Percentiles rank a stretch among this genome's conserved stretches.
These are phyloP conservation scores for Trifolium fragiferum DNA, from an alignment of 306 rosid species.

Conservation along the genomic window DNA sequence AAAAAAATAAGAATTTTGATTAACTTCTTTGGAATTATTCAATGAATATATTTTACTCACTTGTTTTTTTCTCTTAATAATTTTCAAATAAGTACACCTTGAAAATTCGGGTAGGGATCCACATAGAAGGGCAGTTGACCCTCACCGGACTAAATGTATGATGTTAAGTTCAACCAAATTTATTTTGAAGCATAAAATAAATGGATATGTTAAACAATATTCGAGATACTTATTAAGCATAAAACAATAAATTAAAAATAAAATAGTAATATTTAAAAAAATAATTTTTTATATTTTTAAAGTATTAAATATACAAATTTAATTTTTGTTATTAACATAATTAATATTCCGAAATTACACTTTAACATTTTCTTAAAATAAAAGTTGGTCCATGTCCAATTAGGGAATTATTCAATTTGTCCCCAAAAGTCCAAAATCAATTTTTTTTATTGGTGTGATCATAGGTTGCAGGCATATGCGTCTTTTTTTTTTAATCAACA, in stretches of 20 bases:
- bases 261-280: too few species aligned
- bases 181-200: not conserved
- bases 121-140: not conserved
- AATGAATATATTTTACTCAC: not conserved
- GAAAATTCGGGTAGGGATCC: not conserved
- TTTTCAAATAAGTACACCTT: not conserved
- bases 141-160: not conserved
- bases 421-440: not conserved
- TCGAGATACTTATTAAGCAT: too few species aligned
- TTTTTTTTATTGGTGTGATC: not conserved
- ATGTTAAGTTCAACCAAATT: not conserved
- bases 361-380: too few species aligned
- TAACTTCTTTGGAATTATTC: too few species aligned
- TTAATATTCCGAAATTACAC: too few species aligned
- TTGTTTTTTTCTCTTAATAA: not conserved
- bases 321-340: too few species aligned
- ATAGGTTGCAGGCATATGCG: not conserved
- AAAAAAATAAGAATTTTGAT: too few species aligned
- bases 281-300: too few species aligned
- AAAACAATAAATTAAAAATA: too few species aligned
- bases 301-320: too few species aligned
- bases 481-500: too few species aligned
- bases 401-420: not conserved
- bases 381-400: conserved; percentile 13
- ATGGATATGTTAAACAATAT: too few species aligned